Evolutionary conservation across 2,329 filamentous ascomycete species (phyloP).

Genomic region (Tympanopsis confertula): DNA sequence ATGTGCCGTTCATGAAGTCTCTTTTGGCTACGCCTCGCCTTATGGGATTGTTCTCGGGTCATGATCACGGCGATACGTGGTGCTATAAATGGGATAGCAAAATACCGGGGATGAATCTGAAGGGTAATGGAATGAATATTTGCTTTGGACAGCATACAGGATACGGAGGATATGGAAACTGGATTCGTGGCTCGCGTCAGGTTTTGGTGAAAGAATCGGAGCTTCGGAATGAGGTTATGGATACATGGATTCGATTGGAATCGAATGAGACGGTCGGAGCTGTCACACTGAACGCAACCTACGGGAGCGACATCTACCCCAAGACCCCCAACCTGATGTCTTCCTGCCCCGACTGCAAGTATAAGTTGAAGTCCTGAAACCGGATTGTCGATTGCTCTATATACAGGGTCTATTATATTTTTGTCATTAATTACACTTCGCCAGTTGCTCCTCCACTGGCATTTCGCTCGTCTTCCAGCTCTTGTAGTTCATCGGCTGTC

Average conservation of each 20-base stretch:
- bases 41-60: conserved; percentile 48
- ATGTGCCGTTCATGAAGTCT: conserved; percentile 51
- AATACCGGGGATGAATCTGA: conserved; percentile 15
- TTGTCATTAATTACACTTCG: no score
- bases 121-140: conserved; percentile 31
- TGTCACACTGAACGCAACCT: conserved; percentile 6
- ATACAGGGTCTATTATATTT: no score
- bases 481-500: conserved; percentile 40
- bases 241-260: conserved; percentile 8
- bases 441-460: no score
- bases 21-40: conserved; percentile 40
- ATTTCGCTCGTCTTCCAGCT: conserved; percentile 10
- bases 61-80: conserved; percentile 55
- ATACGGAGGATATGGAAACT: conserved; percentile 59
- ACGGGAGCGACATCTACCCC: conserved; percentile 6
- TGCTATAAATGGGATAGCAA: conserved; percentile 37
- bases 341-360: no score
- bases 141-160: conserved; percentile 58
- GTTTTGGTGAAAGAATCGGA: conserved; percentile 6
- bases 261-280: conserved; percentile 3
- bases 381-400: no score
- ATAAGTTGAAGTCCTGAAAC: no score
- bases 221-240: conserved; percentile 2
- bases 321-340: no score
- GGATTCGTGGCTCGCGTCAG: conserved; percentile 25